Percentiles rank a stretch among this genome's conserved stretches.
Conservation (phyloP, 495 filamentous ascomycete genomes). For the Cercophora scortea region DNA sequence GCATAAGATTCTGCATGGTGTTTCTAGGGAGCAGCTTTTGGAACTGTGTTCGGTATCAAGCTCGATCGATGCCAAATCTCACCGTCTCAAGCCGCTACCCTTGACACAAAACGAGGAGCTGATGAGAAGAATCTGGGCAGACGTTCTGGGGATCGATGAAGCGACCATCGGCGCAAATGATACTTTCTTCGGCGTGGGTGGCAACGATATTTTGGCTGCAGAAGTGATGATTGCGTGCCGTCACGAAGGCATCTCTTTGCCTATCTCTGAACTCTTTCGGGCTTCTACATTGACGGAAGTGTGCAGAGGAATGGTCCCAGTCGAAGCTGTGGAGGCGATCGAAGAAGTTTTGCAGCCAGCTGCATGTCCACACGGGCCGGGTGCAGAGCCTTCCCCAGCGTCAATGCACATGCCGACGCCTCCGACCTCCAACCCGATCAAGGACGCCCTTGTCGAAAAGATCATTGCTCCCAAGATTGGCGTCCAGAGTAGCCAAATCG, state of each 20-base stretch:
- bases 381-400: conserved; percentile 3
- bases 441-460: conserved; percentile 21
- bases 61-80: conserved; percentile 21
- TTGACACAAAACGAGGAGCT: conserved; percentile 33
- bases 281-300: conserved; percentile 31
- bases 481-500: conserved; percentile 25
- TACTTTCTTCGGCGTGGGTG: conserved; percentile 37
- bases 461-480: conserved; percentile 30
- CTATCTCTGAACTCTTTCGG: conserved; percentile 30
- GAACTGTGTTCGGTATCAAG: conserved; percentile 24
- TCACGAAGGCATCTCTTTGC: conserved; percentile 23
- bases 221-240: conserved; percentile 34
- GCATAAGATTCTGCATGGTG: conserved; percentile 28
- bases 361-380: too few relatives aligned
- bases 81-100: conserved; percentile 32
- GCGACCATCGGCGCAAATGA: conserved; percentile 30
- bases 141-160: conserved; percentile 30
- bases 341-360: not conserved
- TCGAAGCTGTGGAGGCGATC: conserved; percentile 8
- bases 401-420: conserved; percentile 1
- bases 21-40: conserved; percentile 32
- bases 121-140: conserved; percentile 37
- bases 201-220: conserved; percentile 33
- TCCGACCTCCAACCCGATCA: conserved; percentile 9
- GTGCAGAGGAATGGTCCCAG: conserved; percentile 21